phyloP scores from a whole-genome alignment of 2,329 filamentous ascomycete genomes.

The Trichoderma aggressivum region DNA sequence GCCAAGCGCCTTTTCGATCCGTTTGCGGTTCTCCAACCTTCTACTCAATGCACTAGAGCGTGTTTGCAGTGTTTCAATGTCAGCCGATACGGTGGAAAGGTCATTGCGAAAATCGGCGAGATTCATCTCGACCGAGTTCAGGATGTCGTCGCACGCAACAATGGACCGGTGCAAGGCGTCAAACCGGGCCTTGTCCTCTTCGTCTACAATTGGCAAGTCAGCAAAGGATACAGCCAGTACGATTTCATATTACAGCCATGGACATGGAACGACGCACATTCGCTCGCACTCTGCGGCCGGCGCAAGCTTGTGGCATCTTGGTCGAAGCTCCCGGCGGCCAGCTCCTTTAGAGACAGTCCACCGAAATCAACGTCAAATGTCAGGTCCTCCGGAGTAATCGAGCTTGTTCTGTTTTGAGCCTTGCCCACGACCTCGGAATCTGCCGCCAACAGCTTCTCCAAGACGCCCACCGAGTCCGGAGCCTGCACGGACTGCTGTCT shows the following conservation, averaged over 20 bases:
- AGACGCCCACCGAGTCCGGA: slow-evolving; percentile 67
- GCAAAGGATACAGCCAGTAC: not conserved
- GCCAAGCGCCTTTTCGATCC: slow-evolving; percentile 81
- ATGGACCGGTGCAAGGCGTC: slow-evolving; percentile 91
- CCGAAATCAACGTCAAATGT: slow-evolving; percentile 73
- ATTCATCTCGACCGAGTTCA: slow-evolving; percentile 90
- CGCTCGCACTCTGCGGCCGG: slow-evolving; percentile 62
- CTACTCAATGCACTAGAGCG: slow-evolving; percentile 80
- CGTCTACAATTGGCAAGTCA: slow-evolving; percentile 48
- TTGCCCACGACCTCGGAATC: slow-evolving; percentile 23
- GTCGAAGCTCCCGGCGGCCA: slow-evolving; percentile 40
- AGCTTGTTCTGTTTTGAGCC: slow-evolving; percentile 17
- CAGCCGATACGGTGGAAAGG: slow-evolving; percentile 83
- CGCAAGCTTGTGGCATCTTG: slow-evolving; percentile 30
- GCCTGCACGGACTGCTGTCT: slow-evolving; percentile 49
- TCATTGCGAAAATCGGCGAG: slow-evolving; percentile 91
- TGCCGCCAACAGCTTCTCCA: slow-evolving; percentile 49
- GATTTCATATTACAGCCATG: not conserved
- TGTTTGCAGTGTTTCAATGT: slow-evolving; percentile 90
- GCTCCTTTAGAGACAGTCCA: slow-evolving; percentile 70
- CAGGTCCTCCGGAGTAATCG: slow-evolving; percentile 51
- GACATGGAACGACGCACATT: slow-evolving; percentile 54
- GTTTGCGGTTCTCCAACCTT: slow-evolving; percentile 81
- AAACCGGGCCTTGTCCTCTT: slow-evolving; percentile 78
- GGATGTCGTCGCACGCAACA: slow-evolving; percentile 82